Base-by-base conservation (phyloP, 2,329 filamentous ascomycete genomes). In the Proliferodiscus dingleyae region DNA sequence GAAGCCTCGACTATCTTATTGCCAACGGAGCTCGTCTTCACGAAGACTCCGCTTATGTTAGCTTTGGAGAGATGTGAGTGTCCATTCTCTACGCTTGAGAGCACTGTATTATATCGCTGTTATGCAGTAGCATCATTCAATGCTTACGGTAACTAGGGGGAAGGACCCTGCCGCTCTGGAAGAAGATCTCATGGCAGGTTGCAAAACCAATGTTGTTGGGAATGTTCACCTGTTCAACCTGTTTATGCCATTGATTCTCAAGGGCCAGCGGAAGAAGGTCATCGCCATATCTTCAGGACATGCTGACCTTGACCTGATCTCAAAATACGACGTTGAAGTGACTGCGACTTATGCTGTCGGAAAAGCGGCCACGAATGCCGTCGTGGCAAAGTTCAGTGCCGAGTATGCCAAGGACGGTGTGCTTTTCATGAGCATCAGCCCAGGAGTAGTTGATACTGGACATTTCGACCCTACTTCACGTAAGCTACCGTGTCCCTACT, bases 251-350 rank as follows among this genome's bases (percentile, higher is more conserved):
- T 66, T 80, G 0, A 61, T 83, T 29, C 58, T 68, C 1, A 71
- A 74, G 37, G 71, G 77, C 4, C 53, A 62, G 1, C 56, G 49
- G 13, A 81, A 80, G 59, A 81, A 81, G 55, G 65, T 77, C n/a
- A 68, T 78, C 29, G 52, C 67, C 11, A 67, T 81, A 5, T 68
- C 71, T 6, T 69, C 59, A 0, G 76, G 73, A 13, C 47, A 68
- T 37, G 71, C 69, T 0, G 77, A 80, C 44, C 15, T 66, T 0
- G 69, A 74, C 2, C 40, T 74, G 1, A 68, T 64, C 45, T 64
- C 61, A 10, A 44, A 70, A 0, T 59, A 54, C 21, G 64, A 66
- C 0, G 50, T 79, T 33, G 60, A 64, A 0, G 38, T 60, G 0
- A 50, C 53, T 1, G 51, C 61, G 0, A 57, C 69, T 0, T 81